phyloP scores from a whole-genome alignment of 768 basidiomycete species.

The Tephrocybe sp. region DNA sequence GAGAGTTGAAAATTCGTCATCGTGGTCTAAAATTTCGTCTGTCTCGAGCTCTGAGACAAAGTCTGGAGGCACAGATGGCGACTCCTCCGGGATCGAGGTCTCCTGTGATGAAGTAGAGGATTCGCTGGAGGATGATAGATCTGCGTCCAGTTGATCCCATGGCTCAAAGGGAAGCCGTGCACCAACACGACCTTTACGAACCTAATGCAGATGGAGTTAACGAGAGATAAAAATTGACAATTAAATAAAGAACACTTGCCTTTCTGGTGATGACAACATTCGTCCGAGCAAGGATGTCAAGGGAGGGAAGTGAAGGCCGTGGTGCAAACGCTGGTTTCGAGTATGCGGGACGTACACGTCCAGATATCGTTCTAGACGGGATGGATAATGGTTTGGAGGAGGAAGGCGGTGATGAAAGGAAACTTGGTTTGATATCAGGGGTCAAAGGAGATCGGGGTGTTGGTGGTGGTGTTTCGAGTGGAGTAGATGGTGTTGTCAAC shows the following conservation, averaged over 20 bases:
- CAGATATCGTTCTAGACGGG: constrained; percentile 17
- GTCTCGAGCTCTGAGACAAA: constrained; percentile 19
- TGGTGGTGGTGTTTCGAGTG: constrained; percentile 16
- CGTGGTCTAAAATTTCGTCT: constrained; percentile 20
- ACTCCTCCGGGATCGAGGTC: neutral
- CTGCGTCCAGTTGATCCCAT: constrained; percentile 39
- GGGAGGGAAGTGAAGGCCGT: constrained; percentile 50
- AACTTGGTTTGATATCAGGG: constrained; percentile 16
- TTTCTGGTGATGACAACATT: constrained; percentile 44
- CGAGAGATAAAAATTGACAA: constrained; percentile 1
- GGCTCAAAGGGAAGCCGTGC: constrained; percentile 52
- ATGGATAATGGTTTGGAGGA: constrained; percentile 7
- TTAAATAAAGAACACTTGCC: constrained; percentile 24
- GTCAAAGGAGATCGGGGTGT: constrained; percentile 28
- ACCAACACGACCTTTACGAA: constrained; percentile 50
- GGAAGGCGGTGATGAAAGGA: constrained; percentile 15
- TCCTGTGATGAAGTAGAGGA: constrained; percentile 14
- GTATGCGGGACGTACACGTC: constrained; percentile 34
- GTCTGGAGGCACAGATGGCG: constrained; percentile 12
- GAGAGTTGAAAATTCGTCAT: constrained; percentile 5
- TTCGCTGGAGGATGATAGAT: constrained; percentile 15
- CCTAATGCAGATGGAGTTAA: constrained; percentile 25
- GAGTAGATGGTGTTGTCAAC: constrained; percentile 14
- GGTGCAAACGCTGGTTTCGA: constrained; percentile 45
- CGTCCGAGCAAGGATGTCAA: constrained; percentile 47